Evolutionary conservation across 2,329 filamentous ascomycete species (phyloP), one percentile per base, ranked within the genome.

Genomic region (Colletotrichum sp.): DNA sequence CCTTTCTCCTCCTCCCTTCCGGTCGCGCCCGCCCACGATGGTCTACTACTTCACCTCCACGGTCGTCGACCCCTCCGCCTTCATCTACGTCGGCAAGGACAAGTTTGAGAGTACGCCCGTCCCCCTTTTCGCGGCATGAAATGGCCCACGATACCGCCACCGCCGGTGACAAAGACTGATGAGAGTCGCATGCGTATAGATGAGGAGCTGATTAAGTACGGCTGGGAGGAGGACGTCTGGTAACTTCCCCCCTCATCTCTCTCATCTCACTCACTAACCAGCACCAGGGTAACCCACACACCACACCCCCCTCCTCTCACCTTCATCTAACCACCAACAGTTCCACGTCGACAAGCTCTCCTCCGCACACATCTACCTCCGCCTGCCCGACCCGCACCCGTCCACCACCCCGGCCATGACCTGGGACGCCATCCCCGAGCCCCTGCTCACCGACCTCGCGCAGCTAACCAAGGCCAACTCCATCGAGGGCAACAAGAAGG

Each of bases 401-500:
- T 18, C 39, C 55, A 5, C 57, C n/a, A n/a, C 39, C 39, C 32
- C 64, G 0, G 63, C 61, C 13, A 74, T 74, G 74, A 75, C 74
- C 15, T 99, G 97, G 97, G 96, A 98, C 67, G 86, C 89, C 59
- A 95, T 99, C 75, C 93, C 95, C 0, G 82, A 92, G 77, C 91
- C 92, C 5, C 89, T 99, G 32, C 83, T 99, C 75, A 91, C 90
- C 79, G 97, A 99, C 85, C 95, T 97, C 81, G 97, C 95, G n/a
- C 97, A 99, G 85, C 89, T 99, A 80, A 99, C 97, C 73, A 99
- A 99, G 87, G 97, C 97, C 77, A 99, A 99, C 87, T 98, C 96
- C 74, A 99, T 99, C 80, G 97, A 99, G 88, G 97, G 97, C 78
- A 99, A 99, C 88, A 99, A 99, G 86, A 99, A 98, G 85, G 96